Conservation (phyloP, 768 basidiomycete species). For the Sistotremastrum suecicum region DNA sequence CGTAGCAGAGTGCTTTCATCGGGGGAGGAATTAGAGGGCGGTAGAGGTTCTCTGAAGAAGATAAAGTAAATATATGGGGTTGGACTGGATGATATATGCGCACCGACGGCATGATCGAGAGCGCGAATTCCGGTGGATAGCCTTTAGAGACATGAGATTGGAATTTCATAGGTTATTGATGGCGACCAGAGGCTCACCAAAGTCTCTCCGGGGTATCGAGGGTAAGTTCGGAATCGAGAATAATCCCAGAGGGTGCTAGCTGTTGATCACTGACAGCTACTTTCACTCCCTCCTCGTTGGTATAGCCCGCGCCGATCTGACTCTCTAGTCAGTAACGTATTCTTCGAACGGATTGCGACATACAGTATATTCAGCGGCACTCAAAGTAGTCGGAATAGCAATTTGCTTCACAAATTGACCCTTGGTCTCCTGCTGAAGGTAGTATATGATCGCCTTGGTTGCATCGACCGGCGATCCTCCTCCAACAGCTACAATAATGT, state of each 20-base stretch:
- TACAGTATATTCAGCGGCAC: constrained; percentile 64
- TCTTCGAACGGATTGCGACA: constrained; percentile 7
- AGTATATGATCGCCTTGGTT: constrained; percentile 56
- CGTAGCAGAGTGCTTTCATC: constrained; percentile 47
- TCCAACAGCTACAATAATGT: constrained; percentile 60
- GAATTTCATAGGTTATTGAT: neutral
- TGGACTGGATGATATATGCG: constrained; percentile 9
- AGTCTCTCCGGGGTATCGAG: constrained; percentile 58
- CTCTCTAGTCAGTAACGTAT: neutral
- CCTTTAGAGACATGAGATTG: constrained; percentile 24
- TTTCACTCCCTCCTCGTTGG: constrained; percentile 56
- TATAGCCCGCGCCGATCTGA: constrained; percentile 56
- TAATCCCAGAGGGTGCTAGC: constrained; percentile 57
- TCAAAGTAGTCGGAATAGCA: constrained; percentile 71
- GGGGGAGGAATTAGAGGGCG: constrained; percentile 40
- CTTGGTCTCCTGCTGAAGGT: constrained; percentile 40
- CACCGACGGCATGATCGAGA: constrained; percentile 66
- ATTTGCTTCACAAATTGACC: constrained; percentile 47
- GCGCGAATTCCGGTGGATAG: constrained; percentile 69
- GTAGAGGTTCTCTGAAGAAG: constrained; percentile 44
- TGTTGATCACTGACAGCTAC: constrained; percentile 38
- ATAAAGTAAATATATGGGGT: too few species aligned
- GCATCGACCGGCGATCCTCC: constrained; percentile 76
- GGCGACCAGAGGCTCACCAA: constrained; percentile 32
- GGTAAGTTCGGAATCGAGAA: constrained; percentile 66